Percentiles rank a stretch among this genome's conserved stretches.
phyloP scores from a whole-genome alignment of 75 land plant genomes.

The Picea glauca region DNA sequence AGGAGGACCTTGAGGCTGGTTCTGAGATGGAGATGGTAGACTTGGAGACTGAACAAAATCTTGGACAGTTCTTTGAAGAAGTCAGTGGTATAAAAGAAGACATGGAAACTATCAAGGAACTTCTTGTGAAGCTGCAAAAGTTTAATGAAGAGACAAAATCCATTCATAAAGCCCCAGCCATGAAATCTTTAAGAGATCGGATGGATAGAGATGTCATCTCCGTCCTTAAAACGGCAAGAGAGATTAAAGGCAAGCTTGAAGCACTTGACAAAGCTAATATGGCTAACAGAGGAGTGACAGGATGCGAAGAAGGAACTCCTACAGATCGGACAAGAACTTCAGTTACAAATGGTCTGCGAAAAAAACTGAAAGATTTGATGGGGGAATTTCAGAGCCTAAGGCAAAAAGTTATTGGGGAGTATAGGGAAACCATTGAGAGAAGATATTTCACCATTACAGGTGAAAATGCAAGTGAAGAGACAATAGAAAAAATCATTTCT shows the following conservation, averaged over 20 bases:
- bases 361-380: constrained; percentile 65
- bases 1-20: constrained; percentile 58
- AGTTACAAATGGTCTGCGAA: constrained; percentile 50
- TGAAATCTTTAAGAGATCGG: constrained; percentile 47
- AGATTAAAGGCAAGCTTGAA: constrained; percentile 56
- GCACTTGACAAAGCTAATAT: constrained; percentile 58
- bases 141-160: constrained; percentile 52
- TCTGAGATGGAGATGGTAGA: constrained; percentile 27
- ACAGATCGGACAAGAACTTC: constrained; percentile 60
- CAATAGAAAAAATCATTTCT: constrained; percentile 45
- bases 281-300: constrained; percentile 32
- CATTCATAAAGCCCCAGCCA: constrained; percentile 45
- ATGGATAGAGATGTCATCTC: constrained; percentile 55
- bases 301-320: constrained; percentile 67
- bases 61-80: constrained; percentile 60
- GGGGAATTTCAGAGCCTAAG: constrained; percentile 36
- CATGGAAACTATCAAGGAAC: constrained; percentile 34
- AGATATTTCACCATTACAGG: constrained; percentile 62
- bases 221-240: constrained; percentile 39
- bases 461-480: constrained; percentile 37
- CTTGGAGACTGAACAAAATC: constrained; percentile 25
- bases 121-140: constrained; percentile 37
- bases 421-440: constrained; percentile 51
- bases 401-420: constrained; percentile 35
- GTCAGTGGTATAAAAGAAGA: constrained; percentile 49